phyloP scores from a whole-genome alignment of 768 basidiomycete genomes.

The Leccinum uliginosum region DNA sequence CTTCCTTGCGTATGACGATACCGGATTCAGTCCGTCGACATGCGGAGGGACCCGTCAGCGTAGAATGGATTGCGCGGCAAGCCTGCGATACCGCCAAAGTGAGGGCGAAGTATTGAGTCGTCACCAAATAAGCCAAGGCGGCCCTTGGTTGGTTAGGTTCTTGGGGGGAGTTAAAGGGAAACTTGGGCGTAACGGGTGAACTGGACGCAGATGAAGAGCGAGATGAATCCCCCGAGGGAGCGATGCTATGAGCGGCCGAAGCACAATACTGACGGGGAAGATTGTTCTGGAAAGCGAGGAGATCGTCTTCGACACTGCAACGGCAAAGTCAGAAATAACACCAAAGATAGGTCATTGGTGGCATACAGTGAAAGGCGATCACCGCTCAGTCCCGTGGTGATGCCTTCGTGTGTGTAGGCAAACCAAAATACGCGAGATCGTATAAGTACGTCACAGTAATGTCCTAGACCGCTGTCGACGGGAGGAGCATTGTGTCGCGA shows the following conservation, averaged over 20 bases:
- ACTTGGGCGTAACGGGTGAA: constrained; percentile 19
- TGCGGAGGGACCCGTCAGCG: constrained; percentile 76
- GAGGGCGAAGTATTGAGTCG: constrained; percentile 58
- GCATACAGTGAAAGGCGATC: constrained; percentile 77
- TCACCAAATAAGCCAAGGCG: constrained; percentile 46
- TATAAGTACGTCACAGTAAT: constrained; percentile 56
- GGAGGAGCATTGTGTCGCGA: constrained; percentile 40
- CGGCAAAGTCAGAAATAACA: constrained; percentile 2
- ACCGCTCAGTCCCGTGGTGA: constrained; percentile 79
- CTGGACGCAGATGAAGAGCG: constrained; percentile 30
- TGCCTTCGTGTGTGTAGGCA: constrained; percentile 78
- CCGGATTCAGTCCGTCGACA: constrained; percentile 50
- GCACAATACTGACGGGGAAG: constrained; percentile 41
- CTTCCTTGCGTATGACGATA: constrained; percentile 52
- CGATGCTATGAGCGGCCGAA: constrained; percentile 22
- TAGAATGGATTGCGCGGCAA: constrained; percentile 73
- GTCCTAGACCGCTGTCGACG: constrained; percentile 45
- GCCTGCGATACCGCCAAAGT: constrained; percentile 73
- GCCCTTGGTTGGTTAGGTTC: constrained; percentile 28
- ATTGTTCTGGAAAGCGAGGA: constrained; percentile 64
- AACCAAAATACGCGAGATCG: constrained; percentile 89
- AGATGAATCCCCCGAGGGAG: constrained; percentile 33
- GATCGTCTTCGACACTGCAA: constrained; percentile 68
- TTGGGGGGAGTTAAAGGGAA: constrained; percentile 21
- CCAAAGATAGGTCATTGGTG: background rate